Conservation (phyloP, 495 filamentous ascomycete species). For the Neurospora sp. region DNA sequence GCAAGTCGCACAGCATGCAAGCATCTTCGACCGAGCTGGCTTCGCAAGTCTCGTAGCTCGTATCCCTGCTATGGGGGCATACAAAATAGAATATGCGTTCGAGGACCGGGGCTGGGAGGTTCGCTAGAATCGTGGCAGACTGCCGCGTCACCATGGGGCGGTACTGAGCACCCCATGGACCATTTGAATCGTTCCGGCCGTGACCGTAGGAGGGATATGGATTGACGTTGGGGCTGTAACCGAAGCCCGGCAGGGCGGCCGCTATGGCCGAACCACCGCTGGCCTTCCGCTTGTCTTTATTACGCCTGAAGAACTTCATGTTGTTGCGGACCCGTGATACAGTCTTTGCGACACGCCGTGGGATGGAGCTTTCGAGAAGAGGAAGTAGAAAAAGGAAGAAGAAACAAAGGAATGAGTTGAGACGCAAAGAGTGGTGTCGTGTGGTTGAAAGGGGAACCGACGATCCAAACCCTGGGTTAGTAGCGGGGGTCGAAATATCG, state of each 20-base stretch:
- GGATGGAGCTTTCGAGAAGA: background rate
- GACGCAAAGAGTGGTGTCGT: background rate
- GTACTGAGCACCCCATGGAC: constrained; percentile 1
- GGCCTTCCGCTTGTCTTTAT: constrained; percentile 22
- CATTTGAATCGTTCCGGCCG: background rate
- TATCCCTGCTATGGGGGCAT: constrained; percentile 73
- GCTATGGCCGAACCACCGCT: constrained; percentile 3
- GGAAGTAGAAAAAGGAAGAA: background rate
- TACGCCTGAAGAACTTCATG: constrained; percentile 34
- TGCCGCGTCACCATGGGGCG: constrained; percentile 13
- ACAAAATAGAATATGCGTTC: constrained; percentile 66
- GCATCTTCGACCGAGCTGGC: constrained; percentile 70
- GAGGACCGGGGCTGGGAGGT: constrained; percentile 55
- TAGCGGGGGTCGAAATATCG: background rate
- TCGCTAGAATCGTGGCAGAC: constrained; percentile 22
- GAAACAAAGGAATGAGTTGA: constrained; percentile 2
- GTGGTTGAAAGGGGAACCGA: background rate
- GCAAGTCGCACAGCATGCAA: constrained; percentile 93
- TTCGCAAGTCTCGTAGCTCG: constrained; percentile 72
- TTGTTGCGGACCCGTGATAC: background rate
- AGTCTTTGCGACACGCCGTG: background rate
- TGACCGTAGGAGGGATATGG: background rate
- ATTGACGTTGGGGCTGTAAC: background rate
- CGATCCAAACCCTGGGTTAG: background rate
- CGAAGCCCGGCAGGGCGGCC: constrained; percentile 10